Evolutionary conservation across 345 rosid species (phyloP), one percentile per base, ranked within the genome.

Genomic region (Hypericum perforatum): DNA sequence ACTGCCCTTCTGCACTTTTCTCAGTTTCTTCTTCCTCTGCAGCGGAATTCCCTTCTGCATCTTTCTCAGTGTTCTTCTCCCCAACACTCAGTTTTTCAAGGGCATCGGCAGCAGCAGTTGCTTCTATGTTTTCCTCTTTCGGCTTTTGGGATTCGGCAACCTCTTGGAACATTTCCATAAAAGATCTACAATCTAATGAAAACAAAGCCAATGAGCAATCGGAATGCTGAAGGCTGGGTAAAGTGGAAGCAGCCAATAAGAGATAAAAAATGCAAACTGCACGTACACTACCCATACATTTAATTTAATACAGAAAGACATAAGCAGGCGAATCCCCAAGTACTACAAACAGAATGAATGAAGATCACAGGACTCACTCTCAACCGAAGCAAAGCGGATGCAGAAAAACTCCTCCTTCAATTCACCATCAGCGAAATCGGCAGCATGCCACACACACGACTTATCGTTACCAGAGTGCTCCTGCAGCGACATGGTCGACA

Each of bases 321-420:
- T n/a, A n/a, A n/a, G n/a, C n/a, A n/a, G n/a, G n/a, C n/a, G n/a
- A n/a, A n/a, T n/a, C n/a, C n/a, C n/a, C n/a, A n/a, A n/a, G n/a
- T n/a, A n/a, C n/a, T n/a, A n/a, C n/a, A n/a, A n/a, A n/a, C n/a
- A n/a, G n/a, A n/a, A n/a, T n/a, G n/a, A n/a, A n/a, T n/a, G n/a
- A 46, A 46, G 22, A 46, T 6, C 9, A 12, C 14, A 13, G 22
- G 1, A 76, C 88, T 72, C 68, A 85, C 95, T 78, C 60, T 85
- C 85, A 43, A 81, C 53, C 0, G 87, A 81, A 4, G 74, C 76
- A 62, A 89, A 89, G 8, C 85, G 72, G 59, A 89, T 82, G 70
- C 95, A 85, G 78, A 85, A 81, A 38, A 78, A 76, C 70, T 82
- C 92, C 46, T 85, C 76, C 66, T 81, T 82, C 76, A 82, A 60